These are phyloP conservation scores for Phytomonas sp. DNA, from an alignment of 208 protist genomes.

Conservation along the genomic window DNA sequence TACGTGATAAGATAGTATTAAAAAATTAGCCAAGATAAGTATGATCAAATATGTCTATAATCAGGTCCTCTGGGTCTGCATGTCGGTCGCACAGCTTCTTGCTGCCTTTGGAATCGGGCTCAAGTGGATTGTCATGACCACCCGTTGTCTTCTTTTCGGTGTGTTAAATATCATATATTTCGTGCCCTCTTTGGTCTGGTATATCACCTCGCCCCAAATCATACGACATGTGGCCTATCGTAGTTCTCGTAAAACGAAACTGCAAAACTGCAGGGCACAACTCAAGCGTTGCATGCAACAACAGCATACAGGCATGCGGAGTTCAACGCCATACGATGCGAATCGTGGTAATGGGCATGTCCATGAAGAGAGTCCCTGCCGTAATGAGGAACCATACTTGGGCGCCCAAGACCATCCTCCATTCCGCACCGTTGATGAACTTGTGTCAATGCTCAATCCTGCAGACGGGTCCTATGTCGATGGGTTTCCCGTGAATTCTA, in stretches of 20 bases:
- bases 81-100: conserved; percentile 37
- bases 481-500: conserved; percentile 26
- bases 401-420: too few relatives aligned
- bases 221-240: conserved; percentile 78
- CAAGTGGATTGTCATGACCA: conserved; percentile 68
- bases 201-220: conserved; percentile 59
- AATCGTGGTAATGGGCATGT: too few relatives aligned
- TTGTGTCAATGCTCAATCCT: conserved; percentile 38
- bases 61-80: conserved; percentile 62
- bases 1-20: conserved; percentile 1
- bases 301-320: too few relatives aligned
- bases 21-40: conserved; percentile 1
- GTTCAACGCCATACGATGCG: too few relatives aligned
- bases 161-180: conserved; percentile 52
- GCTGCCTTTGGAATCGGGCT: conserved; percentile 70
- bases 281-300: conserved; percentile 16
- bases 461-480: conserved; percentile 48
- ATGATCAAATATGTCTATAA: conserved; percentile 42
- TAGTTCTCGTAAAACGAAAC: conserved; percentile 42
- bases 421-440: conserved; percentile 17
- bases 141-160: conserved; percentile 50
- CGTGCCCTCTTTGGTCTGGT: conserved; percentile 56
- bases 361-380: too few relatives aligned
- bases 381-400: too few relatives aligned
- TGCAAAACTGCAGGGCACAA: conserved; percentile 41